Conservation (phyloP, 2,329 filamentous ascomycete species). For the Stemphylium vesicarium region DNA sequence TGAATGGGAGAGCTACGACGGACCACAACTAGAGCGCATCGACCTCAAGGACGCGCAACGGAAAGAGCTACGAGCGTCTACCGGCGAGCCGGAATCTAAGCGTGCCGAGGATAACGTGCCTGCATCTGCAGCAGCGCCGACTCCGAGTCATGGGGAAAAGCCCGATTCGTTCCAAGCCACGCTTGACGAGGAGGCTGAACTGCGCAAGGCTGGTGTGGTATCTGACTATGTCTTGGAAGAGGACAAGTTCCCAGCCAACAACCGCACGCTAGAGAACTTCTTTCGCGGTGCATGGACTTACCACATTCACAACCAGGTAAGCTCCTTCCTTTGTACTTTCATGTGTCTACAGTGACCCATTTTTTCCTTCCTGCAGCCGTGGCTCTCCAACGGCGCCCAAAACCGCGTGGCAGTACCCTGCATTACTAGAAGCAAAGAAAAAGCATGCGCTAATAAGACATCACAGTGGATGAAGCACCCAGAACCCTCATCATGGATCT, state of each 20-base stretch:
- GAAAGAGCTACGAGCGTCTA: constrained; percentile 33
- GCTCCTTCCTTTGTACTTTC: constrained; percentile 17
- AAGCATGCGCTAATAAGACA: constrained; percentile 27
- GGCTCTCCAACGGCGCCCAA: constrained; percentile 2
- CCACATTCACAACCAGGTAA: constrained; percentile 64
- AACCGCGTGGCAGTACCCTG: not conserved
- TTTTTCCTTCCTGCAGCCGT: constrained; percentile 9
- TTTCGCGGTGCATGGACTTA: constrained; percentile 64
- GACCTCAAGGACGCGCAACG: constrained; percentile 35
- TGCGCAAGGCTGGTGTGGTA: constrained; percentile 51
- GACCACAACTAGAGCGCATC: constrained; percentile 49
- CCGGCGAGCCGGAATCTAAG: constrained; percentile 16
- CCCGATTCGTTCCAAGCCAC: constrained; percentile 51
- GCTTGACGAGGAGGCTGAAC: constrained; percentile 48
- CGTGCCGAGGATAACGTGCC: constrained; percentile 32
- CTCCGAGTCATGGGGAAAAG: constrained; percentile 28
- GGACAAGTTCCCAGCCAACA: constrained; percentile 62
- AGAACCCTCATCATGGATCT: constrained; percentile 63
- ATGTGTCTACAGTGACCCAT: not conserved
- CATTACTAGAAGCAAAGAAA: constrained; percentile 12
- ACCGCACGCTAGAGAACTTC: constrained; percentile 62
- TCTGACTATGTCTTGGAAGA: constrained; percentile 56
- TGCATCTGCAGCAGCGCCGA: constrained; percentile 36
- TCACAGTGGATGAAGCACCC: constrained; percentile 61
- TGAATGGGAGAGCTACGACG: constrained; percentile 62